Conservation (phyloP, 2,329 filamentous ascomycete species). For the Aotearoamyces nothofagi region DNA sequence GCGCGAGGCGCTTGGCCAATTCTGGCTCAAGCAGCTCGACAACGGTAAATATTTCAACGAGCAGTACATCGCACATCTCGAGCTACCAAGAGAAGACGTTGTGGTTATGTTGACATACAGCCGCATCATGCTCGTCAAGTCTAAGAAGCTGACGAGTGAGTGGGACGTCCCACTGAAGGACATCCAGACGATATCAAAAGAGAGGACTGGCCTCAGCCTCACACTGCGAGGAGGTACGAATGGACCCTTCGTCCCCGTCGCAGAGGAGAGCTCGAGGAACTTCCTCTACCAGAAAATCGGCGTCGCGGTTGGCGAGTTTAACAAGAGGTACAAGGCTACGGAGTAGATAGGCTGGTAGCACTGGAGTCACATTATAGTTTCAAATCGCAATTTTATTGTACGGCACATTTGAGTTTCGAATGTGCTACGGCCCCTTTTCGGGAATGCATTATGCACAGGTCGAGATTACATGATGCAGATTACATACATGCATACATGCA, state of each 20-base stretch:
- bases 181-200: conserved; percentile 92
- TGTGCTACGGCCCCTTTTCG: too few species aligned
- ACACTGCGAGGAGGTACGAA: conserved; percentile 80
- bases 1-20: conserved; percentile 89
- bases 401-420: too few species aligned
- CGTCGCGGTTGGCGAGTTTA: conserved; percentile 52
- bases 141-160: conserved; percentile 71
- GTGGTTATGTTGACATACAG: conserved; percentile 79
- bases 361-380: too few species aligned
- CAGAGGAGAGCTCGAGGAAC: conserved; percentile 60
- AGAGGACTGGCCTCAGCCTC: conserved; percentile 84
- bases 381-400: too few species aligned
- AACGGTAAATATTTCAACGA: conserved; percentile 98
- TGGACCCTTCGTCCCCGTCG: conserved; percentile 86
- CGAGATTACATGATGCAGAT: too few species aligned
- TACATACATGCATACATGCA: too few species aligned
- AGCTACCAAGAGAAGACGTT: conserved; percentile 78
- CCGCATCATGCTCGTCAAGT: conserved; percentile 80
- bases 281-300: conserved; percentile 53
- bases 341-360: conserved; percentile 10
- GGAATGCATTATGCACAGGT: too few species aligned
- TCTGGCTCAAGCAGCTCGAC: conserved; percentile 97
- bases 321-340: conserved; percentile 33
- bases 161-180: conserved; percentile 97
- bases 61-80: conserved; percentile 89